These are phyloP conservation scores for Botrytis squamosa DNA, from an alignment of 2,329 filamentous ascomycete genomes.

Conservation along the genomic window DNA sequence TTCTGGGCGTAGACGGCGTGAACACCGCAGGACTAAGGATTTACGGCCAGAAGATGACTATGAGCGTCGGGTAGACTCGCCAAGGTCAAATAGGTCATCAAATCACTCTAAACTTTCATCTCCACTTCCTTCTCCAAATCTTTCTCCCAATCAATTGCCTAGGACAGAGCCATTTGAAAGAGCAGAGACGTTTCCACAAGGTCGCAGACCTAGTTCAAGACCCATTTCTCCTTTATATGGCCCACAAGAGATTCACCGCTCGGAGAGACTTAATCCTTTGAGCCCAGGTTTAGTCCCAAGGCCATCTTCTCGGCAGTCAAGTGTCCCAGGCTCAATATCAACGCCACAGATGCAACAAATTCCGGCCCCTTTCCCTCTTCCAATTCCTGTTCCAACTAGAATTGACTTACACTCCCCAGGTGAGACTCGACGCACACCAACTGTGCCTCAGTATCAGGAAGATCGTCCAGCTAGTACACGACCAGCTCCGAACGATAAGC, in stretches of 20 bases:
- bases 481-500: slow-evolving; percentile 17
- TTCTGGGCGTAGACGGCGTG: slow-evolving; percentile 23
- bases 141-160: slow-evolving; percentile 33
- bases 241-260: slow-evolving; percentile 24
- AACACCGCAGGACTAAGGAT: slow-evolving; percentile 21
- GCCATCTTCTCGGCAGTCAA: slow-evolving; percentile 30
- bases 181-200: slow-evolving; percentile 33
- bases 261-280: slow-evolving; percentile 32
- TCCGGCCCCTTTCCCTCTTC: slow-evolving; percentile 21
- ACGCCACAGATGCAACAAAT: slow-evolving; percentile 23
- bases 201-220: slow-evolving; percentile 26
- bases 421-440: slow-evolving; percentile 26
- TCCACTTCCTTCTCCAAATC: slow-evolving; percentile 36
- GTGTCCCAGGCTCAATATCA: slow-evolving; percentile 5
- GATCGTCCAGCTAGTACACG: slow-evolving; percentile 20
- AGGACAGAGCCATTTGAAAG: slow-evolving; percentile 32
- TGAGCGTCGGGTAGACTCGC: slow-evolving; percentile 26
- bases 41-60: slow-evolving; percentile 29
- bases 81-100: slow-evolving; percentile 33
- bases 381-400: slow-evolving; percentile 31
- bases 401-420: slow-evolving; percentile 28
- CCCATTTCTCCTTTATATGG: slow-evolving; percentile 34
- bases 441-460: slow-evolving; percentile 29
- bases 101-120: slow-evolving; percentile 29
- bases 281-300: slow-evolving; percentile 24